Evolutionary conservation across 192 early-diverging fungal species (phyloP).

Genomic region (Coemansia sp.): DNA sequence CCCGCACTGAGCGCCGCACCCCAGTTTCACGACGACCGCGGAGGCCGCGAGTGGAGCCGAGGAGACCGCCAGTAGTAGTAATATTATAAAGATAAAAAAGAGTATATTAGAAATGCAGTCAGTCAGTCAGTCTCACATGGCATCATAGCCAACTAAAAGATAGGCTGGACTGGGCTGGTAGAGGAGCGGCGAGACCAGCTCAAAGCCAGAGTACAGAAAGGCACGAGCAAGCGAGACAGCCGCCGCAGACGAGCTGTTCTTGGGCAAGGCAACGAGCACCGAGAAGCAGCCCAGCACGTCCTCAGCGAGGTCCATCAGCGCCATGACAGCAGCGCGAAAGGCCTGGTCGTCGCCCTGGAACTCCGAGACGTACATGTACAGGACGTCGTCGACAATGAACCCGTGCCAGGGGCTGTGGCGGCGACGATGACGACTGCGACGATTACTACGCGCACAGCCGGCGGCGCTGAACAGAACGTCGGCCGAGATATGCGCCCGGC

Average conservation of each 20-base stretch:
- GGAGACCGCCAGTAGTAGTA: not conserved
- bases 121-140: conserved; percentile 48
- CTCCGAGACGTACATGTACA: conserved; percentile 29
- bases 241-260: conserved; percentile 2
- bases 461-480: conserved; percentile 19
- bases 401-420: conserved; percentile 38
- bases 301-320: conserved; percentile 58
- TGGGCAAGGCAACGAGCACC: conserved; percentile 46
- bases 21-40: conserved; percentile 16
- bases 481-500: conserved; percentile 16
- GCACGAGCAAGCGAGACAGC: conserved; percentile 59
- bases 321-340: conserved; percentile 49
- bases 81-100: conserved; percentile 8
- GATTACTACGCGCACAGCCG: too few species aligned
- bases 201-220: conserved; percentile 70
- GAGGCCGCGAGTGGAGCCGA: conserved; percentile 7
- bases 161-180: conserved; percentile 61
- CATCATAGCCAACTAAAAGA: conserved; percentile 63
- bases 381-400: conserved; percentile 42
- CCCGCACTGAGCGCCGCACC: conserved; percentile 26
- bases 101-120: not conserved
- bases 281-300: conserved; percentile 41
- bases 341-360: conserved; percentile 30
- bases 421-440: too few species aligned
- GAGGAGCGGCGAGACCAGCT: conserved; percentile 59